Base-by-base conservation (phyloP, 345 rosid genomes). In the Chamaenerion angustifolium region DNA sequence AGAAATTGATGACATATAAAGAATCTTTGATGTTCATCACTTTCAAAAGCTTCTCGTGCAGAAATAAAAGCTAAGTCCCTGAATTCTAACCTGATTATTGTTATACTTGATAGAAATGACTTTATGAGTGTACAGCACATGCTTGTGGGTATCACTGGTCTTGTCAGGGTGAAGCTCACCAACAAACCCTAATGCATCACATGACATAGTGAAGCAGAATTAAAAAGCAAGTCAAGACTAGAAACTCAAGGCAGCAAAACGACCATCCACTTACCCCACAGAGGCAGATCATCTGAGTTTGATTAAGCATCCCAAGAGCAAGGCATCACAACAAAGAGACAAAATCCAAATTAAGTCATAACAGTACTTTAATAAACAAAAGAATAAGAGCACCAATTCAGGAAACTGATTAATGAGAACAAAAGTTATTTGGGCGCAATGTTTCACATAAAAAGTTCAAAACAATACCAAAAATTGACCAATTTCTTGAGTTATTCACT, bases 241-340 rank as follows among this genome's bases (percentile, higher is more conserved):
- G 18, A 53, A 16, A 47, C 16, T 15, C 14, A 19, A 8, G 10
- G 15, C 18, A 51, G 12, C 25, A 0, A 45, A n/a, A 37, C 5
- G 12, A 43, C 3, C n/a, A 44, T 52, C 45, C 35, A 13, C 92
- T 68, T 83, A 87, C 94, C 90, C 90, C 88, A 83, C 62, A 87
- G 60, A 59, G 96, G 96, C 71, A 87, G 81, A 67, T 87, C 96
- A 71, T 87, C 94, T 87, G 88, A 62, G 51, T 52, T 74, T 56
- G 37, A 31, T 31, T 5, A 31, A 65, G 51, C 72, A 66, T 64
- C 54, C 70, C 65, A 62, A 64, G 49, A 17, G 53, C 49, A 35
- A 40, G 54, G 45, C 65, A 56, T 57, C 64, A 54, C 35, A 51
- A 55, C 47, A 41, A 25, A 21, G 41, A 55, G 43, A 60, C 40